phyloP scores from a whole-genome alignment of 73 alveolate genomes.

The Effrenium voratum region DNA sequence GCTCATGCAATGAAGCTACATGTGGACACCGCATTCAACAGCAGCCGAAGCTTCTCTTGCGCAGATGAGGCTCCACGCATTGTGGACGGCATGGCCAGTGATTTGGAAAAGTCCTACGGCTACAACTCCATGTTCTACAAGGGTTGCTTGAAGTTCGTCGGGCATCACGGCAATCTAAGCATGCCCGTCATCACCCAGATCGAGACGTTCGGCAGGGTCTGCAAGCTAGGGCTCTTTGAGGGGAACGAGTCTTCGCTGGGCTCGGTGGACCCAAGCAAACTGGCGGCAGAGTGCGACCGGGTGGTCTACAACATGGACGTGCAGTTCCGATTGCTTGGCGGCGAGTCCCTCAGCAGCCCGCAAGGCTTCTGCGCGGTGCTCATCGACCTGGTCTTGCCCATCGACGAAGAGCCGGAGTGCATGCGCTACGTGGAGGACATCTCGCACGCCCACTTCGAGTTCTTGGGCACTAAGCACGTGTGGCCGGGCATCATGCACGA shows the following conservation, averaged over 20 bases:
- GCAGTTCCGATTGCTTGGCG: conserved; percentile 22
- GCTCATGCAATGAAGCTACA: no score
- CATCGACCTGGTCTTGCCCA: conserved; percentile 33
- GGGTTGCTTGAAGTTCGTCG: conserved; percentile 25
- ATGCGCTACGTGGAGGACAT: conserved; percentile 32
- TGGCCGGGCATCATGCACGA: conserved; percentile 45
- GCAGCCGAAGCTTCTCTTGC: no score
- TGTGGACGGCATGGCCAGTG: neutral
- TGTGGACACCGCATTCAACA: no score
- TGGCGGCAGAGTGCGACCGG: conserved; percentile 12
- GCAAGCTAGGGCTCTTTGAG: conserved; percentile 37
- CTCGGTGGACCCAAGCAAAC: conserved; percentile 2
- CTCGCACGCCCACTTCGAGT: conserved; percentile 15
- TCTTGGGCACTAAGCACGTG: neutral
- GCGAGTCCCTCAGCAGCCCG: neutral
- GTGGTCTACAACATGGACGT: conserved; percentile 27
- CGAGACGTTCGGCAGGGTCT: conserved; percentile 36
- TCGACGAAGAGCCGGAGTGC: conserved; percentile 53
- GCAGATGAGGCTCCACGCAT: neutral
- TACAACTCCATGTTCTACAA: conserved; percentile 43
- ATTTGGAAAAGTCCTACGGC: neutral
- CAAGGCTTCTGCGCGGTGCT: conserved; percentile 51
- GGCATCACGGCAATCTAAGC: neutral
- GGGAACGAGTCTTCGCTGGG: neutral
- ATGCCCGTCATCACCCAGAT: neutral